Evolutionary conservation across 345 rosid species (phyloP), one percentile per base, ranked within the genome.

Genomic region (Ailanthus altissimus): DNA sequence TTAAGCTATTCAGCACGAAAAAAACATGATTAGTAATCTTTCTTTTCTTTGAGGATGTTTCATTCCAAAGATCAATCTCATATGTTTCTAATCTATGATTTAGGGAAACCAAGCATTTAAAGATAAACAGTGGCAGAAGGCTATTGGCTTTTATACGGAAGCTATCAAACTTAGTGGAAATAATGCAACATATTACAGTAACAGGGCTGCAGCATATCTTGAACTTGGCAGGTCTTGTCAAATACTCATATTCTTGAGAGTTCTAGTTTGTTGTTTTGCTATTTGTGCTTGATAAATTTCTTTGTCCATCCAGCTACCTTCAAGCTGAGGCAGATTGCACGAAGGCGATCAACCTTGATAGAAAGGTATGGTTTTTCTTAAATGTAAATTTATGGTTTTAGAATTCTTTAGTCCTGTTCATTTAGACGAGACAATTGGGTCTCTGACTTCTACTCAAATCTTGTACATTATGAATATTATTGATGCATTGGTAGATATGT

Each of bases 201-300:
- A 97, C 86, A 89, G 99, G 87, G 97, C 98, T 76, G 99, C 99
- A 70, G 98, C 98, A 45, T 90, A 91, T 86, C 97, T 97, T 73
- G 98, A 85, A 81, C 40, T 86, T 11, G 83, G 90, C 67, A 90
- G 97, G 99, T 97, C 83, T 67, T 56, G 40, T 69, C 66, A n/a
- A n/a, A n/a, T n/a, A n/a, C n/a, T n/a, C n/a, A 1, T 71, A 25
- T 54, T 75, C 78, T 59, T 40, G 72, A 12, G 60, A 28, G 61
- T 65, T 0, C 56, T 56, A 0, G 13, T 50, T 56, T 67, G 23
- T 16, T 73, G 53, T 75, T 36, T 60, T 56, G 53, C n/a, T 2
- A 43, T 60, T 13, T 70, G 49, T 74, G 62, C 75, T 66, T 86
- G 51, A 74, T 12, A 16, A 14, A n/a, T 53, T 59, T 21, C 15